Base-by-base conservation (phyloP, 495 filamentous ascomycete species). In the Physcia stellaris region DNA sequence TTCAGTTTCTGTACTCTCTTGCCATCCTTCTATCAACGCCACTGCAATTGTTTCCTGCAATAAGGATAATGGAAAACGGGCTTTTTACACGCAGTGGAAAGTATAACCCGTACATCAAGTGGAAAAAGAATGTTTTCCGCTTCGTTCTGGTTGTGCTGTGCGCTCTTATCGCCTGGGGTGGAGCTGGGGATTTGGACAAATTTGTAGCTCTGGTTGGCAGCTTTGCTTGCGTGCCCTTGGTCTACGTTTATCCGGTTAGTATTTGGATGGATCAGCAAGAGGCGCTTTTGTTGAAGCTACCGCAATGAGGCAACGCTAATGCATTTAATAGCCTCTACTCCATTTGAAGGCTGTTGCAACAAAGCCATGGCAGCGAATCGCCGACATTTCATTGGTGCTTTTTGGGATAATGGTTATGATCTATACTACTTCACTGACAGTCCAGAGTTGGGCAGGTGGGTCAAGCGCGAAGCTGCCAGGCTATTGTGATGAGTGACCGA, bases 161-260 rank as follows among this genome's bases (percentile, higher is more conserved):
- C 52, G 82, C 86, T 2, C 50, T 81, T 28, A 77, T 95, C 45
- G 86, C 86, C 1, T 96, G 86, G 86, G 74, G 75, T 41, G 90
- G 90, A 37, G 86, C 90, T 3, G 81, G 83, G 46, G 80, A 95
- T 62, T 66, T 98, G 39, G 90, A 98, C 61, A 95, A 95, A 57
- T 96, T 98, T 54, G 90, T 98, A 15, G 79, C 85, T 12, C 65
- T 98, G 18, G 86, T 96, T 17, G 90, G 90, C 39, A 94, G 85
- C 59, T 96, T 98, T 63, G 90, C 90, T 43, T 98, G 90, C 60
- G 86, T 98, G 52, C 90, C 90, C 21, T 63, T 98, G 46, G 87
- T 96, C 47, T 96, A 94, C 52, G 92, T 98, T 32, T 98, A 98
- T 55, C 92, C 90, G 38, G 86, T 93, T 70, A 63, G 78, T n/a